phyloP scores from a whole-genome alignment of 2,329 filamentous ascomycete species.

The Allantophomopsis cytisporea region DNA sequence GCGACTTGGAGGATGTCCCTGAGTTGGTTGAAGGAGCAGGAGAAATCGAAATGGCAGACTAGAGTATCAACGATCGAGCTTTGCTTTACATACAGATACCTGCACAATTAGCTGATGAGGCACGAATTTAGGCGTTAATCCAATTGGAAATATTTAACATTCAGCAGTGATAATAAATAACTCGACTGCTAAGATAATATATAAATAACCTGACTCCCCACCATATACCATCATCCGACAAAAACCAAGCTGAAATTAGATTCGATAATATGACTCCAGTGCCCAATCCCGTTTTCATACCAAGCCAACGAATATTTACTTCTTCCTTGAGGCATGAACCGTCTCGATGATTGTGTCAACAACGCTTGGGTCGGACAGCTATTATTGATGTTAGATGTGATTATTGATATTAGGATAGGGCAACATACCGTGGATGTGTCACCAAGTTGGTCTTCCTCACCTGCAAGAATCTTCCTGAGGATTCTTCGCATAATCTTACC shows the following conservation, averaged over 20 bases:
- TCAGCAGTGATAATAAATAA: too few relatives aligned
- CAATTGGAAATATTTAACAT: too few relatives aligned
- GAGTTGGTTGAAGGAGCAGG: conserved; percentile 14
- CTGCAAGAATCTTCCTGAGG: conserved; percentile 89
- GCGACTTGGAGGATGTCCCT: conserved; percentile 3
- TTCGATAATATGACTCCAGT: not conserved
- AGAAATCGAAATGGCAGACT: conserved; percentile 8
- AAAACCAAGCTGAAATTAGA: not conserved
- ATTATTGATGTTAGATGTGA: conserved; percentile 5
- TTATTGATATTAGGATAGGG: conserved; percentile 1
- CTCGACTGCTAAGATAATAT: too few relatives aligned
- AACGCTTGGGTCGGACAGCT: conserved; percentile 82
- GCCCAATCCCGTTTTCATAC: not conserved
- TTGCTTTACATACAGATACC: too few relatives aligned
- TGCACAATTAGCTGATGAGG: too few relatives aligned
- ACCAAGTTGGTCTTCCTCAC: conserved; percentile 92
- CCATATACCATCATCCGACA: too few relatives aligned
- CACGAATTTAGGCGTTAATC: too few relatives aligned
- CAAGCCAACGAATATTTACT: conserved; percentile 5
- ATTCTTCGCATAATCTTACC: conserved; percentile 99
- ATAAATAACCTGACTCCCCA: too few relatives aligned
- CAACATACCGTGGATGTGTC: conserved; percentile 67
- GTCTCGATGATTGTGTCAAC: conserved; percentile 80
- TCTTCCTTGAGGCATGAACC: conserved; percentile 30
- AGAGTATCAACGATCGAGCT: too few relatives aligned